Evolutionary conservation across 257 asterid species (phyloP), one percentile per base, ranked within the genome.

Genomic region (Orobanche coerulescens): DNA sequence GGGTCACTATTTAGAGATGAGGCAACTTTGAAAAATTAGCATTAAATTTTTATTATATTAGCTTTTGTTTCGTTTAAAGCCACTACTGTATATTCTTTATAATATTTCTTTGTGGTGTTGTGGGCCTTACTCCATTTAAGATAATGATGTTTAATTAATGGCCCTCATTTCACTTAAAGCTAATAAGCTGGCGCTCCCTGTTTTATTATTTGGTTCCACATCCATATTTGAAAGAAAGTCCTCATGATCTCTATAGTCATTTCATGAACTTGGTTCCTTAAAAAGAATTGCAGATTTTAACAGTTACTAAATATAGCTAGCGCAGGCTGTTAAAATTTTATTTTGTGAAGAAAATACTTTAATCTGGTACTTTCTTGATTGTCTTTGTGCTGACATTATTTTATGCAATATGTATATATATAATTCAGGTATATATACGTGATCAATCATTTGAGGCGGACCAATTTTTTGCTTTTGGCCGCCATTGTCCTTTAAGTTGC

Each of bases 401-500:
- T 69, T 26, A 4, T 51, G 12, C 12, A 16, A 30, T 40, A 18
- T 0, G 14, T 37, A 3, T 4, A 37, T 43, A 68, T 68, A 55
- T 40, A 34, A 61, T 72, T 58, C 88, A 93, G 99, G 92, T 81
- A 14, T 93, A 89, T 62, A 86, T 93, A 58, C 95, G 97, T 39
- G 97, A 93, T 72, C 88, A 84, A 71, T 61, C 95, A 60, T 84
- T 93, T 73, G 90, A 84, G 49, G 90, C 96, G 0, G 48, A 53
- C 61, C 80, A 80, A 53, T 89, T 78, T 78, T 89, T 62, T 68
- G 79, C 79, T 56, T 64, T 83, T 71, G 99, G 99, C 31, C 99
- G 81, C 61, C 84, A 83, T 48, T 93, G 95, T 66, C 88, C 85
- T 62, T 37, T 79, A 72, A 65, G 52, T 70, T 93, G 99, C 79